These are phyloP conservation scores for Cichorium intybus DNA, from an alignment of 140 eudicot species.

Conservation along the genomic window DNA sequence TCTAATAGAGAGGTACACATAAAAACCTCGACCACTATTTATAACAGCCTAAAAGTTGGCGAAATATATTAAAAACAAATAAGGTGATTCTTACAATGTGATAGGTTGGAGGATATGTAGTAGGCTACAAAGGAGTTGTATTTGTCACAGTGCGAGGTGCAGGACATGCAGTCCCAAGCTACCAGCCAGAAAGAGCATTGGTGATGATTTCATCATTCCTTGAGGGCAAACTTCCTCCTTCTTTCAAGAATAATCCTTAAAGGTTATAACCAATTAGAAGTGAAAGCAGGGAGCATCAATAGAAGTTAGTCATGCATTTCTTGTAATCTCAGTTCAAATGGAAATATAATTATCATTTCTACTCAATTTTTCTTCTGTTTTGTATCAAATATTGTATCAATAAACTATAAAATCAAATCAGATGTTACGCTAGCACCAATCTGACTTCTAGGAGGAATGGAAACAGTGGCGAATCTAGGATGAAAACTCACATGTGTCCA, in stretches of 20 bases:
- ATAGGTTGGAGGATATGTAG: conserved; percentile 59
- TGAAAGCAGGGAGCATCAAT: no score
- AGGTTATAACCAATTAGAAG: not conserved
- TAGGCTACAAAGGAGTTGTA: conserved; percentile 37
- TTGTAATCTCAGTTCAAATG: no score
- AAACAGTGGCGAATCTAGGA: no score
- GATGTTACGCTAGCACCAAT: no score
- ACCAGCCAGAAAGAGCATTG: conserved; percentile 47
- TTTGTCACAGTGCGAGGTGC: conserved; percentile 49
- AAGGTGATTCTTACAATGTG: not conserved
- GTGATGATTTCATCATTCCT: conserved; percentile 43
- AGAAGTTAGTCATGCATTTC: no score
- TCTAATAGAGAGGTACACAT: conserved; percentile 30
- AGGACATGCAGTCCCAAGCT: conserved; percentile 49
- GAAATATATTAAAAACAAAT: not conserved
- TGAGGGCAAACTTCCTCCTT: conserved; percentile 41
- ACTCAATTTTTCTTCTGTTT: no score
- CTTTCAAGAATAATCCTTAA: conserved; percentile 11
- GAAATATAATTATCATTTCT: no score
- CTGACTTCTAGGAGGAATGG: no score
- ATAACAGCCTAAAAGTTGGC: not conserved
- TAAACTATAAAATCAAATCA: no score
- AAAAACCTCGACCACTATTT: not conserved
- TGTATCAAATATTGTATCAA: no score
- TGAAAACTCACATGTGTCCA: no score